Evolutionary conservation across 2,329 filamentous ascomycete genomes (phyloP), one percentile per base, ranked within the genome.

Genomic region (Plectosphaerella sp.): DNA sequence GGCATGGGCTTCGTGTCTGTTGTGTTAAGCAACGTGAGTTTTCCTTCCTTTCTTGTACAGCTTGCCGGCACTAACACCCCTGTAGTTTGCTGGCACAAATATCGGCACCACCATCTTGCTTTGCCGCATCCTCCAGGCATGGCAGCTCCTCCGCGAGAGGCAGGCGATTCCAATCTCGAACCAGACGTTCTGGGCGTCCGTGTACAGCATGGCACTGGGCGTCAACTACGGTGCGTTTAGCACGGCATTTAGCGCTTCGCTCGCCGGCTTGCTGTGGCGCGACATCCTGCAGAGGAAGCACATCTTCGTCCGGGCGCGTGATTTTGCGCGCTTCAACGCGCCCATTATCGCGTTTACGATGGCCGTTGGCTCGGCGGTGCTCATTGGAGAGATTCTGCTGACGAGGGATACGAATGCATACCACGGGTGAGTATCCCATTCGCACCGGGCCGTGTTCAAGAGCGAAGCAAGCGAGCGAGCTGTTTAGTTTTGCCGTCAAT

Each of bases 211-310:
- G 84, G 87, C 87, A 0, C 69, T 91, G 0, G 86, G 86, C 2
- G 84, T 89, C 54, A 90, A 91, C 64, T 90, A 84, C 53, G 87
- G 87, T 4, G 87, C 87, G 0, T 90, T 89, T 62, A 88, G 85
- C 62, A 81, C 82, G 0, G 84, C 85, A 0, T 88, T 91, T 59
- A 88, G 84, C 57, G 87, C 86, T 0, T 88, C 86, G 0, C 67
- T 90, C 2, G 87, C 87, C 1, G 87, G 87, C 1, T 72, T 91
- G 9, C 69, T 90, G 0, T 91, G 87, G 87, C 75, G 84, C 3
- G 85, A 89, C 56, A 90, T 91, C 16, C 73, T 90, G 1, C 68
- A 65, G 0, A 72, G 85, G 25, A 90, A 90, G 62, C 79, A 87
- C 57, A 90, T 91, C 52, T 75, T 72, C 36, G 84, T 91, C 0